Conservation (phyloP, 441 rosid genomes). For the Mallotus repandus region DNA sequence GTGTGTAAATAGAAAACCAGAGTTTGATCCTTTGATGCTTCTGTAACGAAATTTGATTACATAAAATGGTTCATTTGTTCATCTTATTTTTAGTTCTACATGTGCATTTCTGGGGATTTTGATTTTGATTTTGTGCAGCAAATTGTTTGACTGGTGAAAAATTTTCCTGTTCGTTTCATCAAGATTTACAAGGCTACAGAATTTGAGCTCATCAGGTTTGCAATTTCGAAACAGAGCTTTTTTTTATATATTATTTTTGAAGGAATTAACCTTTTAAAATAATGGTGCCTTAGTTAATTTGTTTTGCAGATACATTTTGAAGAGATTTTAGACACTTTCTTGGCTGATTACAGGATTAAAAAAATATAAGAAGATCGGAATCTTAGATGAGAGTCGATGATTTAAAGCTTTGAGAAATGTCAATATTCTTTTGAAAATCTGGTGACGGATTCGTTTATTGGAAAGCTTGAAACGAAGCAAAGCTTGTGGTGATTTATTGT, state of each 20-base stretch:
- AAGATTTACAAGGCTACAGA: constrained; percentile 12
- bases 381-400: constrained; percentile 22
- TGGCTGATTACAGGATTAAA: neutral
- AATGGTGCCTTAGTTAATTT: neutral
- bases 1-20: constrained; percentile 27
- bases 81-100: neutral
- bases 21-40: constrained; percentile 5
- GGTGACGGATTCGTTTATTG: constrained; percentile 14
- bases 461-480: constrained; percentile 16
- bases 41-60: neutral
- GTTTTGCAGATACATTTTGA: constrained; percentile 33
- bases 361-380: constrained; percentile 23
- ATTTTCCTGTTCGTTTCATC: constrained; percentile 8
- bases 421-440: constrained; percentile 29
- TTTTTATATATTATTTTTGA: neutral
- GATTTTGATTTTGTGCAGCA: constrained; percentile 4
- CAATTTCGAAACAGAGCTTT: neutral
- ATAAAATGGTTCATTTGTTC: constrained; percentile 9
- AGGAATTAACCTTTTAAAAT: constrained; percentile 17
- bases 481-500: constrained; percentile 1
- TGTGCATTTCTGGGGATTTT: constrained; percentile 22
- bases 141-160: constrained; percentile 15
- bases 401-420: constrained; percentile 22
- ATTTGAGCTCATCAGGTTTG: constrained; percentile 16
- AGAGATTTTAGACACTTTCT: constrained; percentile 8